These are phyloP conservation scores for Santalum album DNA, from an alignment of 164 flowering plant species.

Conservation along the genomic window DNA sequence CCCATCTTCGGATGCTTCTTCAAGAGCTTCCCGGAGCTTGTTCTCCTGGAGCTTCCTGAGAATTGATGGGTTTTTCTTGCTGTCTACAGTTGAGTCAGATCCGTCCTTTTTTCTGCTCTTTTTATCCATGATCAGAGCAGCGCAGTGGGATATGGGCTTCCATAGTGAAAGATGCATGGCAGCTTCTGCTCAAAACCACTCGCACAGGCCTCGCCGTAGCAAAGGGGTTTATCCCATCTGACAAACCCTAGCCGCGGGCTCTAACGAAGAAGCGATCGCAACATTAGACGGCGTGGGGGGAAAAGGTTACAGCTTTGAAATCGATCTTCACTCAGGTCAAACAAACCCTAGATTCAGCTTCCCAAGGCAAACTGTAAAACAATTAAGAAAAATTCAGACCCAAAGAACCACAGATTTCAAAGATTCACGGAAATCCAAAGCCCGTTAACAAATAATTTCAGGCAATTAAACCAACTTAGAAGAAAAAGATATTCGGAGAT, in stretches of 20 bases:
- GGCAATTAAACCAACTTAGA: background rate
- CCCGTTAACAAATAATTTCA: constrained; percentile 5
- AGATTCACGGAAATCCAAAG: constrained; percentile 5
- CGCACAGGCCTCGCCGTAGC: constrained; percentile 1
- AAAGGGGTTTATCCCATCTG: constrained; percentile 24
- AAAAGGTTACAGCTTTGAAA: constrained; percentile 1
- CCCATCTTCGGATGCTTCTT: constrained; percentile 91
- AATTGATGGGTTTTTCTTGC: constrained; percentile 37
- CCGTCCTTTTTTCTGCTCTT: constrained; percentile 56
- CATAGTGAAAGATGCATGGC: constrained; percentile 89
- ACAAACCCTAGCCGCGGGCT: constrained; percentile 1
- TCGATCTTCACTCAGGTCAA: constrained; percentile 14
- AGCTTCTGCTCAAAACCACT: constrained; percentile 12
- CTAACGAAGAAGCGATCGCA: background rate
- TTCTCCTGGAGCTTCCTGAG: constrained; percentile 61
- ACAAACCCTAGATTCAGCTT: constrained; percentile 14
- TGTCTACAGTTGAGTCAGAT: constrained; percentile 35
- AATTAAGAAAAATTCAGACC: background rate
- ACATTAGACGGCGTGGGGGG: constrained; percentile 2
- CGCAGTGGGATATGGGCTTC: constrained; percentile 90
- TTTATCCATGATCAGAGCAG: constrained; percentile 65
- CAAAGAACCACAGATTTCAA: background rate
- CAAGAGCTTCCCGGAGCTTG: constrained; percentile 87
- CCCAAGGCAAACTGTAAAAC: constrained; percentile 3
- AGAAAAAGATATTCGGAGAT: constrained; percentile 11